Evolutionary conservation across 305 asterid genomes (phyloP).

Genomic region (Solanum hybrid): DNA sequence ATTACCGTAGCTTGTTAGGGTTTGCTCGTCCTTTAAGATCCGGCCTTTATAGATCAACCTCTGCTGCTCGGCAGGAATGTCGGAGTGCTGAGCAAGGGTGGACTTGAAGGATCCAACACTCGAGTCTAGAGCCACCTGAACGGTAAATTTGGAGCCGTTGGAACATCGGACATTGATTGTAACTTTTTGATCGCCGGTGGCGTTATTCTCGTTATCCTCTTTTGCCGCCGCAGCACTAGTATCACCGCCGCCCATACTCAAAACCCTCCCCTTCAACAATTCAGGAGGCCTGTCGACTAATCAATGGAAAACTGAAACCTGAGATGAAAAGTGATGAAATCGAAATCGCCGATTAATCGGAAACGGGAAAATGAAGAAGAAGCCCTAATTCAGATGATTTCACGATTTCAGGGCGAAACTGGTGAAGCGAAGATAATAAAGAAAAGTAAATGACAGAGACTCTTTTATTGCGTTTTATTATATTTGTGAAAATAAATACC

Average conservation of each 20-base stretch:
- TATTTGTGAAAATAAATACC: not conserved
- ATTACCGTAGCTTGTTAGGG: constrained; percentile 36
- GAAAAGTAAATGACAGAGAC: not conserved
- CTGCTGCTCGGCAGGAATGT: constrained; percentile 39
- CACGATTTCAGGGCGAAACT: not conserved
- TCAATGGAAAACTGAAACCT: not conserved
- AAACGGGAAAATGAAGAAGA: not conserved
- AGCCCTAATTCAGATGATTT: not conserved
- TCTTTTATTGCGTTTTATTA: not conserved
- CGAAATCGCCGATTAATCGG: not conserved
- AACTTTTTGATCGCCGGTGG: constrained; percentile 15
- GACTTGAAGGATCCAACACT: constrained; percentile 35
- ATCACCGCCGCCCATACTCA: constrained; percentile 33
- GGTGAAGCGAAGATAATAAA: not conserved
- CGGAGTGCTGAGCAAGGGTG: constrained; percentile 24
- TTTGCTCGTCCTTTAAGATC: constrained; percentile 43
- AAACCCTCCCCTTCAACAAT: constrained; percentile 11
- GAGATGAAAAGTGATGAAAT: not conserved
- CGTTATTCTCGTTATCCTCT: constrained; percentile 2
- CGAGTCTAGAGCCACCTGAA: constrained; percentile 25
- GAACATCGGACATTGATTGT: constrained; percentile 35
- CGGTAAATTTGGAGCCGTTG: constrained; percentile 33
- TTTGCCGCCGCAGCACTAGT: constrained; percentile 14
- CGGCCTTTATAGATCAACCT: constrained; percentile 43
- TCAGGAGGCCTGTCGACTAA: not conserved